These are phyloP conservation scores for Phytopythium aichiense DNA, from an alignment of 352 stramenopile genomes.

Conservation along the genomic window DNA sequence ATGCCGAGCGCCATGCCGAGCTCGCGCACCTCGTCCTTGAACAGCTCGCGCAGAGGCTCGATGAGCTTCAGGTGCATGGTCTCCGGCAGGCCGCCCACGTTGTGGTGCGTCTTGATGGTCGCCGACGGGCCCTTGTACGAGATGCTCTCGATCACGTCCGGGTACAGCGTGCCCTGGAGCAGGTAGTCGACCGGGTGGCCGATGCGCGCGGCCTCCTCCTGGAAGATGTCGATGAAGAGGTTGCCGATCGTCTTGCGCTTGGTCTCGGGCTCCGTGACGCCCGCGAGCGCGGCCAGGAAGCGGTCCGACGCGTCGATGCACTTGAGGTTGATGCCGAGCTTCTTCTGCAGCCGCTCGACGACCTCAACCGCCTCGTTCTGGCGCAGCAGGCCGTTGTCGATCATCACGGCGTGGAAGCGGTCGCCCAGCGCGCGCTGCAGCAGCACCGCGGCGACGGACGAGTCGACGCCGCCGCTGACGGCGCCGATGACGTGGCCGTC, in stretches of 20 bases:
- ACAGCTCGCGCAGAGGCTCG: conserved; percentile 97
- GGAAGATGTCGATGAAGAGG: conserved; percentile 99
- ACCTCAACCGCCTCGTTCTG: conserved; percentile 95
- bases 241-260: conserved; percentile 99
- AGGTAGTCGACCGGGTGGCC: conserved; percentile 90
- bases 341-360: conserved; percentile 84
- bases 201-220: conserved; percentile 87
- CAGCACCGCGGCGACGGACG: conserved; percentile 96
- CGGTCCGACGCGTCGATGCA: conserved; percentile 96
- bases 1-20: conserved; percentile 97
- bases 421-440: conserved; percentile 96
- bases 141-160: conserved; percentile 99
- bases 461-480: conserved; percentile 98
- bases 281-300: conserved; percentile 93
- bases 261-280: conserved; percentile 95
- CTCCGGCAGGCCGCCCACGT: conserved; percentile 96
- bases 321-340: conserved; percentile 95
- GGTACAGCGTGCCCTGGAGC: conserved; percentile 98
- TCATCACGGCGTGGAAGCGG: conserved; percentile 98
- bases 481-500: conserved; percentile 97
- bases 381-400: conserved; percentile 99
- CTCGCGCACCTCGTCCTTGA: conserved; percentile 99
- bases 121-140: conserved; percentile 98
- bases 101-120: conserved; percentile 99
- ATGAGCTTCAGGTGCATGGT: conserved; percentile 99